Percentiles rank a stretch among this genome's conserved stretches.
Evolutionary conservation across 352 stramenopile genomes (phyloP).

Genomic region (Blastocystis sp.): DNA sequence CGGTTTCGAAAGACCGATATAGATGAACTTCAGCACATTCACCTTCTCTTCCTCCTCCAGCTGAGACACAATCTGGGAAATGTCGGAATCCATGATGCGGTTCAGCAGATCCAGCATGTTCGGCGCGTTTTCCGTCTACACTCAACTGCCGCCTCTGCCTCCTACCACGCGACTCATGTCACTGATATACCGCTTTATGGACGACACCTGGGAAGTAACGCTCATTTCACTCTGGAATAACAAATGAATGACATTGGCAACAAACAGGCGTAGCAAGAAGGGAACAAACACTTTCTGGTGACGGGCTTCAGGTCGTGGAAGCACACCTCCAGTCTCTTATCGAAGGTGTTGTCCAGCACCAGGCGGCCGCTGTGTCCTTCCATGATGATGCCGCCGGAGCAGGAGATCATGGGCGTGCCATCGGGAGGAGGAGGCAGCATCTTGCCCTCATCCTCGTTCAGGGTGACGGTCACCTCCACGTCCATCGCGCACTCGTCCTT

Average conservation of each 20-base stretch:
- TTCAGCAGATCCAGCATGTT: slow-evolving; percentile 42
- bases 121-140: slow-evolving; percentile 21
- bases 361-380: slow-evolving; percentile 88
- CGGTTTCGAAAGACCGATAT: slow-evolving; percentile 40
- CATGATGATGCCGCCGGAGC: slow-evolving; percentile 80
- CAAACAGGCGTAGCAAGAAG: slow-evolving; percentile 43
- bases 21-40: slow-evolving; percentile 10
- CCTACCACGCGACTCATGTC: too few relatives aligned
- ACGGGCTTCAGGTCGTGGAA: slow-evolving; percentile 50
- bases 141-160: too few relatives aligned
- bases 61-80: slow-evolving; percentile 31
- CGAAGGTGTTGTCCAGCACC: slow-evolving; percentile 94
- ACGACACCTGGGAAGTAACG: too few relatives aligned
- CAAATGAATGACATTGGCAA: background rate
- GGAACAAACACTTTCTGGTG: slow-evolving; percentile 60
- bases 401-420: slow-evolving; percentile 71
- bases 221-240: too few relatives aligned
- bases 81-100: slow-evolving; percentile 26
- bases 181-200: too few relatives aligned
- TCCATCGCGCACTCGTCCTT: slow-evolving; percentile 72
- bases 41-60: slow-evolving; percentile 46
- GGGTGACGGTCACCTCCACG: slow-evolving; percentile 56
- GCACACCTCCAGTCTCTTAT: slow-evolving; percentile 77
- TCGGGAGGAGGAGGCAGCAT: slow-evolving; percentile 70
- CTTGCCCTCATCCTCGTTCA: slow-evolving; percentile 76